A percentile compares a stretch with the other conserved stretches of the same genome.
phyloP scores from a whole-genome alignment of 2,329 filamentous ascomycete genomes.

The Sordariomycetes sp. region DNA sequence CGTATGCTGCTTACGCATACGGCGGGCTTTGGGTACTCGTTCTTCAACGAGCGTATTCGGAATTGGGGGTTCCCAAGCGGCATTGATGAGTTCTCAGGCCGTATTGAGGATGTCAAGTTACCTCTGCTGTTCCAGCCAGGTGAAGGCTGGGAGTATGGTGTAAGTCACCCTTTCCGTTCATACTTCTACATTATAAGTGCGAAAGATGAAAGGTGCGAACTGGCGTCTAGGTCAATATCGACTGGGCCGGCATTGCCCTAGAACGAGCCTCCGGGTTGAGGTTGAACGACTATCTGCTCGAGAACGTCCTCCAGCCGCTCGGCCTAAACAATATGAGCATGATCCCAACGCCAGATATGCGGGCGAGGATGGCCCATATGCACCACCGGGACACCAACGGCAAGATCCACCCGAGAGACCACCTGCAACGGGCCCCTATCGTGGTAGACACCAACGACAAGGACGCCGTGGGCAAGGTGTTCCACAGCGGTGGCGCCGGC shows the following conservation, averaged over 20 bases:
- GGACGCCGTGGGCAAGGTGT: constrained; percentile 29
- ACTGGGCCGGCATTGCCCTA: constrained; percentile 42
- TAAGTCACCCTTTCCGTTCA: constrained; percentile 17
- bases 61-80: constrained; percentile 37
- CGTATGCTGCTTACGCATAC: constrained; percentile 47
- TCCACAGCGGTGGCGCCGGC: constrained; percentile 53
- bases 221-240: constrained; percentile 29
- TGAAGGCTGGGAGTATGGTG: constrained; percentile 48
- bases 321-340: constrained; percentile 40
- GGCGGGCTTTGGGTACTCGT: constrained; percentile 46
- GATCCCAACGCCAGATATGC: constrained; percentile 44
- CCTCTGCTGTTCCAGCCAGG: constrained; percentile 57
- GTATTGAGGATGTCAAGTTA: constrained; percentile 35
- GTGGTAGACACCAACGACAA: constrained; percentile 27
- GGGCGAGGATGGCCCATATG: constrained; percentile 43
- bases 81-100: constrained; percentile 46
- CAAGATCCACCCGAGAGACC: constrained; percentile 29
- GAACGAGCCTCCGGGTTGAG: constrained; percentile 29
- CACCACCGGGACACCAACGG: constrained; percentile 37
- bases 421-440: constrained; percentile 33
- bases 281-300: constrained; percentile 37
- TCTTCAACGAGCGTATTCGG: constrained; percentile 37
- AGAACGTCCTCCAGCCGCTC: constrained; percentile 35
- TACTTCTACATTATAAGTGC: neutral
- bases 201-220: neutral